phyloP scores from a whole-genome alignment of 2,329 filamentous ascomycete genomes.

The Davidsoniella australis region DNA sequence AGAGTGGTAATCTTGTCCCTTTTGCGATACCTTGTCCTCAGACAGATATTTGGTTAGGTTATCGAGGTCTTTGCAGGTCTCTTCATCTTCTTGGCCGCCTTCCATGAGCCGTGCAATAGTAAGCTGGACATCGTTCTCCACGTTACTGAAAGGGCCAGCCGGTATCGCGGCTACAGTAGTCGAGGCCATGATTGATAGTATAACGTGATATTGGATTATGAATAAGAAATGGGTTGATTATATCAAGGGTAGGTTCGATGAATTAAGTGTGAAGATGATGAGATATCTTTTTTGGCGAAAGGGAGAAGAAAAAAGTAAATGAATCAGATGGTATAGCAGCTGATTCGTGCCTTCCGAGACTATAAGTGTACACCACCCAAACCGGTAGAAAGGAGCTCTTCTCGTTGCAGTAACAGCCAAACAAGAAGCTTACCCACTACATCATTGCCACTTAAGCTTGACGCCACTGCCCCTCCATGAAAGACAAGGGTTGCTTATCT shows the following conservation, averaged over 20 bases:
- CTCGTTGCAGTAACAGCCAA: background rate
- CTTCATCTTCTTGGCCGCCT: conserved; percentile 66
- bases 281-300: background rate
- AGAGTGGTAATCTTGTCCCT: conserved; percentile 26
- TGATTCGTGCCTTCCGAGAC: background rate
- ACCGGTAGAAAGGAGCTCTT: too few relatives aligned
- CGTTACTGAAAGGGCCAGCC: conserved; percentile 10
- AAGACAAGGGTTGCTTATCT: conserved; percentile 9
- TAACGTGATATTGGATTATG: background rate
- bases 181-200: conserved; percentile 6
- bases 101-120: conserved; percentile 82
- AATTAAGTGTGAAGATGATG: background rate
- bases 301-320: background rate
- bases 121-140: conserved; percentile 51
- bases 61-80: conserved; percentile 43
- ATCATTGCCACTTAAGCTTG: background rate
- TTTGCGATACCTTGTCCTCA: conserved; percentile 32
- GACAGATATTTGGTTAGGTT: conserved; percentile 41
- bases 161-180: background rate
- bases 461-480: conserved; percentile 3
- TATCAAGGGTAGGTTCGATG: background rate
- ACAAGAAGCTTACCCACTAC: conserved; percentile 1
- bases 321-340: background rate
- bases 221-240: background rate
- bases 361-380: background rate